phyloP scores from a whole-genome alignment of 495 filamentous ascomycete species.

The Penicillium maclennaniae region DNA sequence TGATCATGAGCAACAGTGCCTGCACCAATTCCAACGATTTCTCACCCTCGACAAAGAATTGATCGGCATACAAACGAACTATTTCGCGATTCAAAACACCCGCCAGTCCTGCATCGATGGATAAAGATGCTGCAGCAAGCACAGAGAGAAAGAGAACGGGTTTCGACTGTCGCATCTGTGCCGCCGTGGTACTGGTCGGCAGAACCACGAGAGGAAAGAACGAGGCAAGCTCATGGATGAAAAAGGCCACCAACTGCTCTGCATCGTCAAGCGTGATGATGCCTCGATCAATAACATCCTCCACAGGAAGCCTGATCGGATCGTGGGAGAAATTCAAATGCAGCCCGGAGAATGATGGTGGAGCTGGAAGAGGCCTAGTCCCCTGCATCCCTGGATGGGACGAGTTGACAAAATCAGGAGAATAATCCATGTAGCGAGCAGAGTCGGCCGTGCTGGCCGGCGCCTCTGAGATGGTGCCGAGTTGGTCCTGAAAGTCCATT shows the following conservation, averaged over 20 bases:
- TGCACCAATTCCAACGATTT: slow-evolving; percentile 54
- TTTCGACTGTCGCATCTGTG: slow-evolving; percentile 40
- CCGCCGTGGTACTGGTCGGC: slow-evolving; percentile 33
- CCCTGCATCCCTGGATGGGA: slow-evolving; percentile 19
- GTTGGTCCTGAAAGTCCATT: slow-evolving; percentile 13
- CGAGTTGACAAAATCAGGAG: slow-evolving; percentile 21
- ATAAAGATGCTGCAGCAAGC: slow-evolving; percentile 45
- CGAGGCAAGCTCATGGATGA: slow-evolving; percentile 37
- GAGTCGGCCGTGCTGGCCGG: slow-evolving; percentile 22
- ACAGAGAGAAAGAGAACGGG: slow-evolving; percentile 50
- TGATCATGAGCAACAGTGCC: slow-evolving; percentile 43
- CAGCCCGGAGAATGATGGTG: slow-evolving; percentile 16
- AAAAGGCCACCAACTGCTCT: slow-evolving; percentile 40
- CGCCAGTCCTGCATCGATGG: slow-evolving; percentile 39
- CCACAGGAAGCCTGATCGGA: slow-evolving; percentile 2
- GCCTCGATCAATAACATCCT: slow-evolving; percentile 46
- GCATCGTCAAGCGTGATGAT: slow-evolving; percentile 44
- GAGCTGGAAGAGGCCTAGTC: slow-evolving; percentile 11
- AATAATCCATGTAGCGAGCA: slow-evolving; percentile 24
- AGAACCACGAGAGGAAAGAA: slow-evolving; percentile 44
- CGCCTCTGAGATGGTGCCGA: slow-evolving; percentile 20
- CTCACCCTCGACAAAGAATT: slow-evolving; percentile 46
- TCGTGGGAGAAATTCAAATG: slow-evolving; percentile 17
- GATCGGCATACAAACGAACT: slow-evolving; percentile 43
- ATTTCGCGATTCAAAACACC: slow-evolving; percentile 45